Conservation (phyloP, 768 basidiomycete species). For the Coprinopsis marcescibilis region DNA sequence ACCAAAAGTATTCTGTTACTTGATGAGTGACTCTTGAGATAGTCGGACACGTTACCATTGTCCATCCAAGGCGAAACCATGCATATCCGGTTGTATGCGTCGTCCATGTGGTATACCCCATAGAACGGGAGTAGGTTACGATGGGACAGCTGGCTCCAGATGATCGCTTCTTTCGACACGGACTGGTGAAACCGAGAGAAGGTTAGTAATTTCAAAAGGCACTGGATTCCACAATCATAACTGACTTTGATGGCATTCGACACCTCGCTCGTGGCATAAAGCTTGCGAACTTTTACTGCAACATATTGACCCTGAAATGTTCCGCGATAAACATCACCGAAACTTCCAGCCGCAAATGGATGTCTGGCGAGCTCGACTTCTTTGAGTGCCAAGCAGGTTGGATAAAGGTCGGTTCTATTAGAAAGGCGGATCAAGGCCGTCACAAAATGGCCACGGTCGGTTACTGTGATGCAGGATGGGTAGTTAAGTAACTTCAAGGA, state of each 20-base stretch:
- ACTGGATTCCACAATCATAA: background rate
- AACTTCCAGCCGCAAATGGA: constrained; percentile 15
- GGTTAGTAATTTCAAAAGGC: background rate
- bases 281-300: constrained; percentile 16
- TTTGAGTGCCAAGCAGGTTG: constrained; percentile 3
- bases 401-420: background rate
- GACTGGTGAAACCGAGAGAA: no score
- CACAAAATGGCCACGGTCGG: constrained; percentile 2
- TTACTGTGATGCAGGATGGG: background rate
- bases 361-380: constrained; percentile 6
- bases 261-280: constrained; percentile 13
- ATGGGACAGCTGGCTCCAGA: constrained; percentile 23
- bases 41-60: constrained; percentile 26
- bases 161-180: constrained; percentile 22
- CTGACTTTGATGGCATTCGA: constrained; percentile 13
- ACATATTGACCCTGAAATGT: constrained; percentile 10
- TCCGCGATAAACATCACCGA: constrained; percentile 19
- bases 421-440: constrained; percentile 7
- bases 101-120: constrained; percentile 22
- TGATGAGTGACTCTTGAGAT: constrained; percentile 13
- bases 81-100: constrained; percentile 20
- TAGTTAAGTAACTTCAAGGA: constrained; percentile 8
- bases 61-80: constrained; percentile 33
- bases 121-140: constrained; percentile 31
- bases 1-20: constrained; percentile 15